These are phyloP conservation scores for Chionographis japonica DNA, from an alignment of 106 monocot species.

Conservation along the genomic window DNA sequence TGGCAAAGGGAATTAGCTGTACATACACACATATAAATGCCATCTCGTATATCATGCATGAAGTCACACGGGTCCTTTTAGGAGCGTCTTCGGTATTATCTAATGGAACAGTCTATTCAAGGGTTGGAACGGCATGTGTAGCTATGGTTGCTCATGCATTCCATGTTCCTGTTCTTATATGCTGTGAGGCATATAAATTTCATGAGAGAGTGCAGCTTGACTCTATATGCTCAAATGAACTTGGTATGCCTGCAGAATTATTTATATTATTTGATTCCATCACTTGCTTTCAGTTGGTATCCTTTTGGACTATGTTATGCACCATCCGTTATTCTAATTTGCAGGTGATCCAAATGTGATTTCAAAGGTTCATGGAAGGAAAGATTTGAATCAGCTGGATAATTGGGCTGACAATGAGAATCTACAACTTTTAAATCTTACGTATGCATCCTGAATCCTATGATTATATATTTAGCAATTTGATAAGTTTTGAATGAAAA, in stretches of 20 bases:
- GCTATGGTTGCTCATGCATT: constrained; percentile 98
- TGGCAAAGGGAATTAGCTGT: constrained; percentile 74
- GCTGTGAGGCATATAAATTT: constrained; percentile 99
- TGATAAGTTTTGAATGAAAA: not conserved
- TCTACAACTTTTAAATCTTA: constrained; percentile 92
- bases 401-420: constrained; percentile 71
- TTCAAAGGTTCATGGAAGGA: constrained; percentile 59
- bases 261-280: not conserved
- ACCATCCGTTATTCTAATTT: constrained; percentile 1
- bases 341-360: constrained; percentile 89
- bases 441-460: constrained; percentile 31
- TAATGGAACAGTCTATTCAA: constrained; percentile 93
- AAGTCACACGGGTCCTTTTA: constrained; percentile 85
- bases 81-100: constrained; percentile 89
- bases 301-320: not conserved
- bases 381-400: constrained; percentile 59
- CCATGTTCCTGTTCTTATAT: constrained; percentile 81
- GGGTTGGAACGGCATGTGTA: constrained; percentile 91
- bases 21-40: constrained; percentile 96
- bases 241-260: constrained; percentile 46
- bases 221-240: constrained; percentile 97
- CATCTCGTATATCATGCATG: constrained; percentile 95
- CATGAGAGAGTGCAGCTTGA: constrained; percentile 96
- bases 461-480: not conserved
- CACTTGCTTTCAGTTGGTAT: not conserved